Conservation (phyloP, 345 rosid species). For the Camelina sativa region DNA sequence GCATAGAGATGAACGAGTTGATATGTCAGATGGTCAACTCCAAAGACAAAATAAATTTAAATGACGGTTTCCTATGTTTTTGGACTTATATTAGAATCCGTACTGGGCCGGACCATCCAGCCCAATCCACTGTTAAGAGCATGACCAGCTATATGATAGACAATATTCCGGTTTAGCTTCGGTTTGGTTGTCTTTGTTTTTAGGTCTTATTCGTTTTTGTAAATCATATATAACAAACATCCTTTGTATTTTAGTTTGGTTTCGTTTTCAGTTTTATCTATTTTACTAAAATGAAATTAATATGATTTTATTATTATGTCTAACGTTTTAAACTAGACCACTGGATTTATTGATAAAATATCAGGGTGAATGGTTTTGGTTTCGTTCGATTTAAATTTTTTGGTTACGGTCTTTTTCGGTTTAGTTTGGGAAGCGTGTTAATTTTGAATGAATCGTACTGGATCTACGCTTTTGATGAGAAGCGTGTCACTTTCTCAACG, state of each 20-base stretch:
- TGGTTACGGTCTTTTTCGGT: neutral
- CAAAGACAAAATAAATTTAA: conserved; percentile 18
- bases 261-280: neutral
- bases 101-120: conserved; percentile 33
- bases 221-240: too few species aligned
- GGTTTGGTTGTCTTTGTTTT: neutral
- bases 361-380: neutral
- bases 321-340: neutral
- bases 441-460: too few species aligned
- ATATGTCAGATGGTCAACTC: conserved; percentile 50
- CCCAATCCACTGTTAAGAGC: conserved; percentile 9
- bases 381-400: neutral
- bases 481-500: neutral
- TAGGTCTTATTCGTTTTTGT: neutral
- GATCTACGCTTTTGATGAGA: neutral
- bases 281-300: neutral
- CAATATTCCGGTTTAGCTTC: neutral
- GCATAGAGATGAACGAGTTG: conserved; percentile 48
- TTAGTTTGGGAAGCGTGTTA: neutral
- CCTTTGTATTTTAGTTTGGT: neutral
- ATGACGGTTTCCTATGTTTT: conserved; percentile 35
- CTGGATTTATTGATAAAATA: neutral
- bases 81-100: conserved; percentile 30
- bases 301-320: too few species aligned
- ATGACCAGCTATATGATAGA: neutral